Evolutionary conservation across 208 protist genomes (phyloP).

Genomic region (Acanthamoeba culbertsoni): DNA sequence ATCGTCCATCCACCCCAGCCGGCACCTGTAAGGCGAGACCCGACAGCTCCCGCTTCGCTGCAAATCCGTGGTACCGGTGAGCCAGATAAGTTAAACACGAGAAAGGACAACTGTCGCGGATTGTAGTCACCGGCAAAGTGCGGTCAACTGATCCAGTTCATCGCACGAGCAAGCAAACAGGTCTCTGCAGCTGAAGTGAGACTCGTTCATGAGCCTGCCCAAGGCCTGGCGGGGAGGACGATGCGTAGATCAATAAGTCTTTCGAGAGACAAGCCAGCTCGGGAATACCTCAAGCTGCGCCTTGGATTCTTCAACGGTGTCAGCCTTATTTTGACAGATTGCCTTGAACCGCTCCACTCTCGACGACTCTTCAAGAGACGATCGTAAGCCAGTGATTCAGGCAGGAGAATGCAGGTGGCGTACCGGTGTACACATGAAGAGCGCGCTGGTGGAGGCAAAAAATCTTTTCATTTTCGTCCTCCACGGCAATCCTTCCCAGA

Average conservation of each 20-base stretch:
- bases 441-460: constrained; percentile 31
- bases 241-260: constrained; percentile 19
- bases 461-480: constrained; percentile 25
- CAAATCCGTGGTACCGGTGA: not conserved
- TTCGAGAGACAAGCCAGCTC: not conserved
- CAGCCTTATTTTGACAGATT: constrained; percentile 29
- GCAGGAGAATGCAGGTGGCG: not conserved
- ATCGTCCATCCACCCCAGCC: constrained; percentile 73
- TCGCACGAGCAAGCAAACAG: constrained; percentile 67
- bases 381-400: not conserved
- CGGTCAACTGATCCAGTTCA: constrained; percentile 69
- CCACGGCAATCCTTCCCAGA: not conserved
- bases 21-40: constrained; percentile 72
- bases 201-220: constrained; percentile 74
- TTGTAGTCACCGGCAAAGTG: constrained; percentile 45
- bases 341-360: constrained; percentile 4
- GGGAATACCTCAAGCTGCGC: constrained; percentile 33
- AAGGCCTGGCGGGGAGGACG: not conserved
- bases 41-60: constrained; percentile 48
- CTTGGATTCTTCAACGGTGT: not conserved
- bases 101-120: not conserved
- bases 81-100: not conserved
- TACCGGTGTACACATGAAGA: constrained; percentile 59
- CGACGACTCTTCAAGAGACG: not conserved
- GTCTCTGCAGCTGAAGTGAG: constrained; percentile 67